Percentiles rank a stretch among this genome's conserved stretches.
Evolutionary conservation across 2,329 filamentous ascomycete species (phyloP).

Genomic region (Microcyclosporella mali): DNA sequence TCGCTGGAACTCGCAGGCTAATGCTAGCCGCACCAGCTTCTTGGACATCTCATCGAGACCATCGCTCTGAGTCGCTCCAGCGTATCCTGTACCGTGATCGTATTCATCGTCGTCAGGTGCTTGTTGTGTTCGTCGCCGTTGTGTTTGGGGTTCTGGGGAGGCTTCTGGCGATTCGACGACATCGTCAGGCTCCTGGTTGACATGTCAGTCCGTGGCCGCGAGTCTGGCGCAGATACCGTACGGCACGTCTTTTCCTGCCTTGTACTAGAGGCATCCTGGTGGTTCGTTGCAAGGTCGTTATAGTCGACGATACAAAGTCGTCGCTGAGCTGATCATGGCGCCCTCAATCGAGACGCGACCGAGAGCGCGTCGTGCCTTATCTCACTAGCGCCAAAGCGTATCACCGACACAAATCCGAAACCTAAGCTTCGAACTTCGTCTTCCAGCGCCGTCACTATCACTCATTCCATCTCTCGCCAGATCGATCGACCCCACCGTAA

Average conservation of each 20-base stretch:
- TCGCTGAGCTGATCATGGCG: too few species aligned
- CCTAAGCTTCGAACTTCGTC: too few species aligned
- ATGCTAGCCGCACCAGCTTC: conserved; percentile 56
- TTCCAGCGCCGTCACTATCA: too few species aligned
- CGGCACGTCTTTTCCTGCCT: conserved; percentile 25
- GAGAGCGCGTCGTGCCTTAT: neutral
- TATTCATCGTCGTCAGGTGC: conserved; percentile 17
- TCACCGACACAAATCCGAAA: too few species aligned
- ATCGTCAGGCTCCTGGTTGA: conserved; percentile 20
- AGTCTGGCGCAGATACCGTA: conserved; percentile 9
- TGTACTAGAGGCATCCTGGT: conserved; percentile 14
- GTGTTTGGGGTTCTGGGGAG: conserved; percentile 25
- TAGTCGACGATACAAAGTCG: too few species aligned
- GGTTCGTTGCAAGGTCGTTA: too few species aligned
- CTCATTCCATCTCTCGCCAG: too few species aligned
- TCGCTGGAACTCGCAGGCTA: conserved; percentile 56
- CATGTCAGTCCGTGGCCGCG: neutral
- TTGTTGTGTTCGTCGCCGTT: conserved; percentile 23
- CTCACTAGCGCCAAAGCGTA: neutral
- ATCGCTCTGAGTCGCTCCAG: conserved; percentile 22
- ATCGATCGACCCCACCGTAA: neutral
- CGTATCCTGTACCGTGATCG: conserved; percentile 16
- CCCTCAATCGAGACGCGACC: neutral
- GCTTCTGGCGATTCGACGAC: conserved; percentile 17
- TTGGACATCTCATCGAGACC: conserved; percentile 47